These are phyloP conservation scores for Zizania latifolia DNA, from an alignment of 176 grass and related monocot genomes.

Conservation along the genomic window DNA sequence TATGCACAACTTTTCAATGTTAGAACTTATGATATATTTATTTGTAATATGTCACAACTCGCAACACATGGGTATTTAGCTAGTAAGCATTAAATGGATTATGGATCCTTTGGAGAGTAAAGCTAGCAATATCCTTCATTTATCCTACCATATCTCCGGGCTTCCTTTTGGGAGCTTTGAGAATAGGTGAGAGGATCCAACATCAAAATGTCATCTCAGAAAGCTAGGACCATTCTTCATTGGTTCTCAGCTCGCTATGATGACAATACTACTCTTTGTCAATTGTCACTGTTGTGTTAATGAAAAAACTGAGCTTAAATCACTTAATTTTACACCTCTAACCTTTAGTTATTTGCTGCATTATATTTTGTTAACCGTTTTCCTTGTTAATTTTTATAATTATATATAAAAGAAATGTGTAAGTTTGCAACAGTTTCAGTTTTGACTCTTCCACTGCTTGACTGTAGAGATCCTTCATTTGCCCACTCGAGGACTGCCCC, in stretches of 20 bases:
- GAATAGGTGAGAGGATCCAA: constrained; percentile 25
- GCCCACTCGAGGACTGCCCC: constrained; percentile 51
- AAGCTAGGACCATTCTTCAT: constrained; percentile 33
- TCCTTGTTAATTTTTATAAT: neutral
- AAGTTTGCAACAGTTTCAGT: neutral
- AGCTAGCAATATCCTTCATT: constrained; percentile 2
- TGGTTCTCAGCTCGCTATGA: constrained; percentile 48
- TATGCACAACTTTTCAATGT: neutral
- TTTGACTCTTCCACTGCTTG: neutral
- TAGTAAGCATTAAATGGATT: neutral
- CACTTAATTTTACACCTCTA: no score
- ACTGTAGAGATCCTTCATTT: constrained; percentile 45
- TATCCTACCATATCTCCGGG: constrained; percentile 1
- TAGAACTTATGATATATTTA: no score
- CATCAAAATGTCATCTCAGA: constrained; percentile 48
- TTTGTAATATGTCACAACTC: no score
- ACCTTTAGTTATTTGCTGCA: neutral
- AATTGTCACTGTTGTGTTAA: neutral
- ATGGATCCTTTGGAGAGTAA: constrained; percentile 31
- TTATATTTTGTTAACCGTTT: neutral
- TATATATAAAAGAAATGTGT: neutral
- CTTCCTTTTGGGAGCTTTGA: constrained; percentile 5
- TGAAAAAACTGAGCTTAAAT: neutral
- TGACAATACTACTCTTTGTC: constrained; percentile 20
- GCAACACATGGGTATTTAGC: neutral